Percentiles rank a stretch among this genome's conserved stretches.
Evolutionary conservation across 2,329 filamentous ascomycete species (phyloP).

Genomic region (Fusarium setosum): DNA sequence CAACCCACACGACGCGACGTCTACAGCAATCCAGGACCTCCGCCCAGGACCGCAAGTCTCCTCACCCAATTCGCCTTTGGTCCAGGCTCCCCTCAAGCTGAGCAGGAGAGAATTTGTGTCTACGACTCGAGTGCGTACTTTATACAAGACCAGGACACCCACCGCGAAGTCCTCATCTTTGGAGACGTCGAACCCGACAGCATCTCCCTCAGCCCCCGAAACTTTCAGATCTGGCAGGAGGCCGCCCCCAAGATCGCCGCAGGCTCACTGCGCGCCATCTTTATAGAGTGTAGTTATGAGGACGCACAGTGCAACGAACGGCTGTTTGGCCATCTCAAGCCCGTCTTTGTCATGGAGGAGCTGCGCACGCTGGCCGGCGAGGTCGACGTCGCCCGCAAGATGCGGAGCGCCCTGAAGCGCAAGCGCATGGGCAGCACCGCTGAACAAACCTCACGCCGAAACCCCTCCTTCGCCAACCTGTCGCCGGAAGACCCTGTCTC

Average conservation of each 20-base stretch:
- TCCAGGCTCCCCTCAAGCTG: slow-evolving; percentile 39
- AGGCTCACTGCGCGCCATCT: slow-evolving; percentile 81
- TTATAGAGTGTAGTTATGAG: slow-evolving; percentile 96
- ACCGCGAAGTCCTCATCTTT: slow-evolving; percentile 88
- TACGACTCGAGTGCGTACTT: slow-evolving; percentile 95
- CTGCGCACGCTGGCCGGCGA: slow-evolving; percentile 77
- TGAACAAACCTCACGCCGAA: slow-evolving; percentile 38
- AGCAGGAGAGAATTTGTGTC: slow-evolving; percentile 69
- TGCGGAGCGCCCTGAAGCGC: slow-evolving; percentile 64
- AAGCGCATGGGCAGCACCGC: slow-evolving; percentile 63
- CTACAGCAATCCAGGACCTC: slow-evolving; percentile 37
- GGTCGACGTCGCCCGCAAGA: slow-evolving; percentile 66
- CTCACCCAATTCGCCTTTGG: slow-evolving; percentile 47
- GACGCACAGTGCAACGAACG: slow-evolving; percentile 81
- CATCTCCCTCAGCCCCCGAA: slow-evolving; percentile 83
- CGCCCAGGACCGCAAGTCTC: slow-evolving; percentile 41
- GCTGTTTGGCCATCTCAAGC: slow-evolving; percentile 90
- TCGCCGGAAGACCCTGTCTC: slow-evolving; percentile 60
- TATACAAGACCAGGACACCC: slow-evolving; percentile 78
- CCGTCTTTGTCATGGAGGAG: slow-evolving; percentile 84
- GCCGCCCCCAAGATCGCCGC: slow-evolving; percentile 85
- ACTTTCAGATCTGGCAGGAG: slow-evolving; percentile 85
- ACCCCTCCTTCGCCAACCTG: slow-evolving; percentile 34
- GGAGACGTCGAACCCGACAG: slow-evolving; percentile 96
- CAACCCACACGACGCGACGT: slow-evolving; percentile 41